Conservation (phyloP, 2,329 filamentous ascomycete genomes). For the Orbilia ellipsospora region DNA sequence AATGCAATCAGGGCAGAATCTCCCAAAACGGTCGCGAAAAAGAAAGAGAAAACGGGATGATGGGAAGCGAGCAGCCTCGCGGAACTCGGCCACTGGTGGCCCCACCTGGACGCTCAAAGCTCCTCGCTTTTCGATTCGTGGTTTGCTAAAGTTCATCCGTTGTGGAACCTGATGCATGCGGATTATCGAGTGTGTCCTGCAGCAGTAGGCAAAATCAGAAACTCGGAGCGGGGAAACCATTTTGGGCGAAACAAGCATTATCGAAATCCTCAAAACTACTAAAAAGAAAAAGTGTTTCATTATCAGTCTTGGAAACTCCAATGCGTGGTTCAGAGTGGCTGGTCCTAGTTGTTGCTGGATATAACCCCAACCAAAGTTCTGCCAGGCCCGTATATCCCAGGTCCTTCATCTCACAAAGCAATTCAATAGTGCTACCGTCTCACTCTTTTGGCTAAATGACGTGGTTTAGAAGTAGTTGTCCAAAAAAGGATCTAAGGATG, state of each 20-base stretch:
- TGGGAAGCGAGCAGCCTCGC: constrained; percentile 24
- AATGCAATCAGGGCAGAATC: constrained; percentile 27
- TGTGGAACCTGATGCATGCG: no score
- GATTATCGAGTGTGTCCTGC: background rate
- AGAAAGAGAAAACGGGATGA: constrained; percentile 8
- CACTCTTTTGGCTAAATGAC: background rate
- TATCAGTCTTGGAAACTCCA: background rate
- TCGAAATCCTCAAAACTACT: no score
- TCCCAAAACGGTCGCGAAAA: constrained; percentile 26
- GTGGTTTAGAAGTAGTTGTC: background rate
- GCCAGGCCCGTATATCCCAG: constrained; percentile 10
- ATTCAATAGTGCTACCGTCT: background rate
- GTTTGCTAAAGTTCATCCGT: background rate
- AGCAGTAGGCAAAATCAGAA: background rate
- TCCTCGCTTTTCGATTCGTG: background rate
- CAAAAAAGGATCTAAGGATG: background rate
- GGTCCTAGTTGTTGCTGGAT: background rate
- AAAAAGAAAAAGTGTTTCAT: no score
- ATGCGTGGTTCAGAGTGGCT: background rate
- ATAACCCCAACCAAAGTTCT: constrained; percentile 1
- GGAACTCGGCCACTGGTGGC: background rate
- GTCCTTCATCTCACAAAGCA: background rate
- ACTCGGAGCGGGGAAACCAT: no score
- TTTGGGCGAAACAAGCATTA: no score
- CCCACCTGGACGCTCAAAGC: background rate